These are phyloP conservation scores for Pseudoscleropodium purum DNA, from an alignment of 225 moss, liverwort and hornwort species.

Conservation along the genomic window DNA sequence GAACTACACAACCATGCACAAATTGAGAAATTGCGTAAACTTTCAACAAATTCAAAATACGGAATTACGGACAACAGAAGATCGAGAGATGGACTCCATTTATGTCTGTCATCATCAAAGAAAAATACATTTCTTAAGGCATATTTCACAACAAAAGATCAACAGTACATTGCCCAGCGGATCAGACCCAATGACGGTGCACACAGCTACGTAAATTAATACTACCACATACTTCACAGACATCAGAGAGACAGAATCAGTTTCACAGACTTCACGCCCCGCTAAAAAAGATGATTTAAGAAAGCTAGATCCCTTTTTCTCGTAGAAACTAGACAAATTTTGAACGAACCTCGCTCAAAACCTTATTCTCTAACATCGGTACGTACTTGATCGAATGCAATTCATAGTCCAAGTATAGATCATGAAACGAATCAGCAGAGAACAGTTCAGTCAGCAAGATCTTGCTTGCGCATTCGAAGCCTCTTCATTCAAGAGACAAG, in stretches of 20 bases:
- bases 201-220: too few relatives aligned
- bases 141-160: neutral
- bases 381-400: neutral
- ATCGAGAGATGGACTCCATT: neutral
- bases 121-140: neutral
- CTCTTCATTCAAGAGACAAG: neutral
- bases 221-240: neutral
- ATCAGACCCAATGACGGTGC: neutral
- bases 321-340: neutral
- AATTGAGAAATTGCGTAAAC: neutral
- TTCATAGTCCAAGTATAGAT: neutral
- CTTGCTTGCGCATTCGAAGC: neutral
- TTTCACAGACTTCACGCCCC: neutral
- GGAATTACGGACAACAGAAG: neutral
- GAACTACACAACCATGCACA: neutral
- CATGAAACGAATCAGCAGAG: neutral
- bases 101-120: neutral
- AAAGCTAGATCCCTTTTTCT: too few relatives aligned
- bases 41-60: neutral
- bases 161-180: neutral
- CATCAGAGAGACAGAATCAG: neutral
- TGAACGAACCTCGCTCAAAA: neutral
- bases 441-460: neutral
- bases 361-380: neutral
- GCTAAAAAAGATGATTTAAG: too few relatives aligned